Percentiles rank a stretch among this genome's conserved stretches.
phyloP scores from a whole-genome alignment of 2,329 filamentous ascomycete species.

The Periconia macrospinosa region DNA sequence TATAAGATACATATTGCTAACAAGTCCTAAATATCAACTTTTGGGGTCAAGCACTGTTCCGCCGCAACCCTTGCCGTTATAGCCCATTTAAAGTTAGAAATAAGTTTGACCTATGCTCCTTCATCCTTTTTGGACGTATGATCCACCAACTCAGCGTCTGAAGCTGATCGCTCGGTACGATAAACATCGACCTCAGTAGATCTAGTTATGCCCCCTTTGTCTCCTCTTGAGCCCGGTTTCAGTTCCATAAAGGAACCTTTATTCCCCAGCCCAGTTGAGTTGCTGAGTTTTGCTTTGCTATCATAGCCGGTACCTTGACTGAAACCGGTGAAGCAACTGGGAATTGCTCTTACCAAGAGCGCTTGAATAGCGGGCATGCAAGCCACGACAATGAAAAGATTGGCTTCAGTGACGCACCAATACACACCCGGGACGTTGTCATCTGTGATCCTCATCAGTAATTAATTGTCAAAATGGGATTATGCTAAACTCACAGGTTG shows the following conservation, averaged over 20 bases:
- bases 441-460: conserved; percentile 13
- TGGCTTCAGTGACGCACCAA: conserved; percentile 29
- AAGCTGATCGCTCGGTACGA: conserved; percentile 18
- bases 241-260: conserved; percentile 13
- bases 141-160: conserved; percentile 23
- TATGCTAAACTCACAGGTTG: conserved; percentile 21
- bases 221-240: conserved; percentile 11
- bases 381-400: conserved; percentile 28
- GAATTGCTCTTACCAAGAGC: conserved; percentile 18
- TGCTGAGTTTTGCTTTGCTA: conserved; percentile 15
- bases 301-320: conserved; percentile 12
- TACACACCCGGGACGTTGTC: conserved; percentile 28
- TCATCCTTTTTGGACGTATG: not conserved
- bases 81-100: no score
- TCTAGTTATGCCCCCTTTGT: conserved; percentile 21
- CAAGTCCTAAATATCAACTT: no score
- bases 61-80: no score
- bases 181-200: conserved; percentile 23
- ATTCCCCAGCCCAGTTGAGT: conserved; percentile 14
- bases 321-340: conserved; percentile 6
- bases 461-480: not conserved
- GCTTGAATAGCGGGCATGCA: conserved; percentile 32
- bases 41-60: no score
- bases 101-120: no score
- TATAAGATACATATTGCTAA: no score